Conservation (phyloP, 768 basidiomycete genomes). For the Gymnopilus junonius region DNA sequence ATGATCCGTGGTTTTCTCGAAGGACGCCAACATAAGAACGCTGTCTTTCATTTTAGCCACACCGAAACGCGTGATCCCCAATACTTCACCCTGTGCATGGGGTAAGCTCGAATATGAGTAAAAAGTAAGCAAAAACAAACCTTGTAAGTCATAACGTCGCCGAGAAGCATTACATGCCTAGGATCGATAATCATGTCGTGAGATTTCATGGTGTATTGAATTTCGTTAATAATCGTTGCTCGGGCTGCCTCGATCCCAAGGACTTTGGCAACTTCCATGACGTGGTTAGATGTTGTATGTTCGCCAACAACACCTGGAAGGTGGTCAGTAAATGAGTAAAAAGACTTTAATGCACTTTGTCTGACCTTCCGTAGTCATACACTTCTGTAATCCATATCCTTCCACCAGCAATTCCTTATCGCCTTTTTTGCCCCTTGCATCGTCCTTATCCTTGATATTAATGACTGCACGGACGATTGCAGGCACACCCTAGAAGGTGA, state of each 20-base stretch:
- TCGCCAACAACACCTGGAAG: slow-evolving; percentile 90
- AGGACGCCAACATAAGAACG: slow-evolving; percentile 97
- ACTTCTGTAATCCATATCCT: slow-evolving; percentile 94
- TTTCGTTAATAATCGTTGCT: slow-evolving; percentile 93
- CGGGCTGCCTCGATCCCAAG: slow-evolving; percentile 99
- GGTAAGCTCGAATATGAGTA: neutral
- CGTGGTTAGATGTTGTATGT: slow-evolving; percentile 93
- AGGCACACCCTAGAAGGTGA: slow-evolving; percentile 68
- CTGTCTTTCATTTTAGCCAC: slow-evolving; percentile 99
- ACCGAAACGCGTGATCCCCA: slow-evolving; percentile 98
- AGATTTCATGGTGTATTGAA: slow-evolving; percentile 94
- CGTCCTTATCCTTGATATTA: slow-evolving; percentile 90
- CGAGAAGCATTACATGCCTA: slow-evolving; percentile 96
- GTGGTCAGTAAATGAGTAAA: neutral
- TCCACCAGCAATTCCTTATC: slow-evolving; percentile 95
- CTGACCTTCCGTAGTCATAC: slow-evolving; percentile 95
- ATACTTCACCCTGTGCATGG: slow-evolving; percentile 80
- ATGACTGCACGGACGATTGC: slow-evolving; percentile 93
- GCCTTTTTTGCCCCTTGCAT: slow-evolving; percentile 77
- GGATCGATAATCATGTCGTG: slow-evolving; percentile 99
- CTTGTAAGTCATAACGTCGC: slow-evolving; percentile 99
- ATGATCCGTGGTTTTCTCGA: slow-evolving; percentile 99
- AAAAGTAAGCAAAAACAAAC: slow-evolving; percentile 37
- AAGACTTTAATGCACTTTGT: neutral
- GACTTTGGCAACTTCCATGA: slow-evolving; percentile 93